A percentile compares a stretch with the other conserved stretches of the same genome.
Conservation (phyloP, 2,329 filamentous ascomycete species). For the Microdochium trichocladiopsis region DNA sequence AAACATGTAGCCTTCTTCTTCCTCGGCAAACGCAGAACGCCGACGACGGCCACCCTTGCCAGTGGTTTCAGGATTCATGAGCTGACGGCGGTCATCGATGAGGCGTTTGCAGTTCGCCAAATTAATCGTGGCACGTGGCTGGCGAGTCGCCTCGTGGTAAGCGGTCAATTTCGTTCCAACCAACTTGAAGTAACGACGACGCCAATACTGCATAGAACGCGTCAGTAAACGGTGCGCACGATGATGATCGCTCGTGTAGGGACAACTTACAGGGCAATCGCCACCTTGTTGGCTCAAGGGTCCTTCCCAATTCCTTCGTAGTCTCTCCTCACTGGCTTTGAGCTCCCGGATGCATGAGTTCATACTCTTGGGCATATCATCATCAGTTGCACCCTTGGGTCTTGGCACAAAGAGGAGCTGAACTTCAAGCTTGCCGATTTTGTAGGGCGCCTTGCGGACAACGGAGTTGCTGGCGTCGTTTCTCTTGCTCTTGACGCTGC, state of each 20-base stretch:
- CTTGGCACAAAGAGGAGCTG: constrained; percentile 93
- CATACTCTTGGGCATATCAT: constrained; percentile 99
- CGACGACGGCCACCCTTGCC: constrained; percentile 73
- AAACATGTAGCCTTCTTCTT: constrained; percentile 99
- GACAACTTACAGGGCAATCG: constrained; percentile 79
- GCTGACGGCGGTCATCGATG: constrained; percentile 81
- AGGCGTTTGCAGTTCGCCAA: constrained; percentile 86
- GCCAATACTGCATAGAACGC: constrained; percentile 68
- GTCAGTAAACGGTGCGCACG: constrained; percentile 15
- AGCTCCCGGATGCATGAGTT: constrained; percentile 91
- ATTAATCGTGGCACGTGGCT: constrained; percentile 95
- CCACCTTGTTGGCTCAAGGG: constrained; percentile 93
- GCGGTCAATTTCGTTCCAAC: constrained; percentile 86
- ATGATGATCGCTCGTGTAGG: background rate
- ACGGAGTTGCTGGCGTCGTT: constrained; percentile 51
- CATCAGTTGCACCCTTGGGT: constrained; percentile 77
- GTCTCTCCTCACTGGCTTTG: constrained; percentile 77
- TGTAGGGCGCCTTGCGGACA: constrained; percentile 86
- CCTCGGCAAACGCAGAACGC: constrained; percentile 92
- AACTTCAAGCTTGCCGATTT: constrained; percentile 87
- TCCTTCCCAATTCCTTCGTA: constrained; percentile 76
- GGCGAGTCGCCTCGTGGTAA: constrained; percentile 90
- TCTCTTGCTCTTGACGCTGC: constrained; percentile 92
- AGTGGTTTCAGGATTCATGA: constrained; percentile 77
- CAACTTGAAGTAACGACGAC: constrained; percentile 93